Base-by-base conservation (phyloP, 2,329 filamentous ascomycete genomes). In the Capronia coronata region DNA sequence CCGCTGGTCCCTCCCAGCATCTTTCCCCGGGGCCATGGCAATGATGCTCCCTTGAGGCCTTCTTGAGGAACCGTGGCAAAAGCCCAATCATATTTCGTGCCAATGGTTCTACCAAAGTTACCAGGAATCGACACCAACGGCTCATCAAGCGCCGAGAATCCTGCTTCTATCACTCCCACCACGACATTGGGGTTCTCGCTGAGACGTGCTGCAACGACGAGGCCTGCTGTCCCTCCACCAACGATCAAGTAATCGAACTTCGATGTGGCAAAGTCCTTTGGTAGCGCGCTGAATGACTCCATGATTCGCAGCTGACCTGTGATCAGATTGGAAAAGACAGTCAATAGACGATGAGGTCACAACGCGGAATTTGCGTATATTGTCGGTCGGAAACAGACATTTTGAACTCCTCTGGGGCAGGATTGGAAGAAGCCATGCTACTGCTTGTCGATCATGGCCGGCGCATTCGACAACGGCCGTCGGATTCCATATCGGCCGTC, bases 1-100 rank as follows among this genome's bases (percentile, higher is more conserved):
- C 64, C 62, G 1, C 65, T 68, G n/a, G 64, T 62, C 4, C 70
- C 69, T 10, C 70, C 68, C 13, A 70, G 59, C 4, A 62, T 65
- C 43, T 60, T 63, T 14, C 62, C 64, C 23, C 57, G 56, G n/a
- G 60, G 59, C 41, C 62, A 48, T 25, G 49, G 42, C 11, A 55
- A 52, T 18, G 50, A 32, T 14, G 22, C 48, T n/a, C 59, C 58
- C 46, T 62, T 59, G 16, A 64, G 58, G 25, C 61, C 55, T 16
- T 30, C 46, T 35, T 65, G 62, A 21, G 63, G 62, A 13, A 58
- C 51, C 6, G 57, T 63, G 23, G 32, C 21, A n/a, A 63, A 43
- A 14, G 54, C 48, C 61, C 61, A 63, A 38, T 63, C 62, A 47
- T 64, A 64, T 23, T 59, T 48, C 11, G n/a, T n/a, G 52, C 53